phyloP scores from a whole-genome alignment of 306 rosid species.

The Fragaria vesca region DNA sequence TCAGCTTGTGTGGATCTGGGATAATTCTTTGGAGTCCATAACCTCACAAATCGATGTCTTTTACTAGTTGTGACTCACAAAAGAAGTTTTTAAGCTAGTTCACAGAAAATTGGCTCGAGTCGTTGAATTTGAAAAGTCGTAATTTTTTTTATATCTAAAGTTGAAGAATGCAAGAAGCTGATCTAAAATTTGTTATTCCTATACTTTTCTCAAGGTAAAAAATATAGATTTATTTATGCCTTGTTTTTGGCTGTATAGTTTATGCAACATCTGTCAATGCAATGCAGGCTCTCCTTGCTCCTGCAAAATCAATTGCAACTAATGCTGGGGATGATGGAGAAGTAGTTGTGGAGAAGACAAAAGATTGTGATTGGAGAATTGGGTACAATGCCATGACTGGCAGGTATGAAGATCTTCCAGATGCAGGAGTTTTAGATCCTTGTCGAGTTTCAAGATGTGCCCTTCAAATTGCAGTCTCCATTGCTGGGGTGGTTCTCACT shows the following conservation, averaged over 20 bases:
- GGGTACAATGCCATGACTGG: constrained; percentile 89
- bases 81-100: background rate
- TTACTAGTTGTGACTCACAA: background rate
- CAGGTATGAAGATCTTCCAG: constrained; percentile 77
- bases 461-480: constrained; percentile 81
- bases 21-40: background rate
- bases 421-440: constrained; percentile 86
- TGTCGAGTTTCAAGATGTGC: constrained; percentile 88
- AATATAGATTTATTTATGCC: background rate
- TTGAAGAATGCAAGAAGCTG: background rate
- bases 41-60: background rate
- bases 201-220: background rate
- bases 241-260: constrained; percentile 17
- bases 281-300: constrained; percentile 85
- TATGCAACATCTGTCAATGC: constrained; percentile 17
- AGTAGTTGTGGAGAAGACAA: constrained; percentile 74
- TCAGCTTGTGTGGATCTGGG: background rate
- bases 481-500: constrained; percentile 77
- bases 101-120: background rate
- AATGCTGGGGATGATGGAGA: constrained; percentile 93
- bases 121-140: background rate
- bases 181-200: background rate
- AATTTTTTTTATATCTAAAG: background rate
- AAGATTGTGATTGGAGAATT: constrained; percentile 58
- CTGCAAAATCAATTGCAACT: constrained; percentile 74